phyloP scores from a whole-genome alignment of 805 yeast genomes.

The Maudiozyma saulgeensis region DNA sequence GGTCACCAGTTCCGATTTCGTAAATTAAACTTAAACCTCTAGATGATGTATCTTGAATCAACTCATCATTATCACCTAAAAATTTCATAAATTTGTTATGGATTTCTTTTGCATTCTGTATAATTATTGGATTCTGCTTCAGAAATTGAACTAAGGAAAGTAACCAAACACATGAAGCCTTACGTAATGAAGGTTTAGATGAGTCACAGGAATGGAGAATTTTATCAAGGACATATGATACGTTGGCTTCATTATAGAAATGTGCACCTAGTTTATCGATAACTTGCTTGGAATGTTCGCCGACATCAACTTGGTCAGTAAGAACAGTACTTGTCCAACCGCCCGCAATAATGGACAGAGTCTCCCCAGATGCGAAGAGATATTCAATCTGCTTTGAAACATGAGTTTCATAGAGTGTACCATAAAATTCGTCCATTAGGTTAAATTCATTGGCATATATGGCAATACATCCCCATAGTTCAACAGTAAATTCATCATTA shows the following conservation, averaged over 20 bases:
- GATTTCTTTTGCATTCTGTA: conserved; percentile 42
- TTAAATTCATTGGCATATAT: conserved; percentile 30
- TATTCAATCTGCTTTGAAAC: conserved; percentile 64
- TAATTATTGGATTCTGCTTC: conserved; percentile 37
- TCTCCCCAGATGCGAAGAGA: conserved; percentile 76
- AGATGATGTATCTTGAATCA: conserved; percentile 87
- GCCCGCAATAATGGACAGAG: conserved; percentile 56
- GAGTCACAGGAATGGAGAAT: conserved; percentile 46
- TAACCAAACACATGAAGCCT: conserved; percentile 78
- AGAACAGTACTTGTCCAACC: conserved; percentile 67
- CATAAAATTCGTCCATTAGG: conserved; percentile 31
- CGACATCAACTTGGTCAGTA: conserved; percentile 45
- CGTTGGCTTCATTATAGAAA: conserved; percentile 5
- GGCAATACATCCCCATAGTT: conserved; percentile 48
- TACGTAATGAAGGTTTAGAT: conserved; percentile 67
- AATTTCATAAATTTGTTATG: conserved; percentile 72
- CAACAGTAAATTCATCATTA: conserved; percentile 49
- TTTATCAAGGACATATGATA: conserved; percentile 33
- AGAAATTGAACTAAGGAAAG: conserved; percentile 71
- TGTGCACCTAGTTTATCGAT: neutral
- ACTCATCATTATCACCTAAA: conserved; percentile 71
- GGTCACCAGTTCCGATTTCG: conserved; percentile 59
- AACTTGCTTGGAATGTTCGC: neutral
- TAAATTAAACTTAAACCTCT: conserved; percentile 77
- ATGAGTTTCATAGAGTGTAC: conserved; percentile 46